phyloP scores from a whole-genome alignment of 1,284 basidiomycete species.

The Fomitopsis pinicola region DNA sequence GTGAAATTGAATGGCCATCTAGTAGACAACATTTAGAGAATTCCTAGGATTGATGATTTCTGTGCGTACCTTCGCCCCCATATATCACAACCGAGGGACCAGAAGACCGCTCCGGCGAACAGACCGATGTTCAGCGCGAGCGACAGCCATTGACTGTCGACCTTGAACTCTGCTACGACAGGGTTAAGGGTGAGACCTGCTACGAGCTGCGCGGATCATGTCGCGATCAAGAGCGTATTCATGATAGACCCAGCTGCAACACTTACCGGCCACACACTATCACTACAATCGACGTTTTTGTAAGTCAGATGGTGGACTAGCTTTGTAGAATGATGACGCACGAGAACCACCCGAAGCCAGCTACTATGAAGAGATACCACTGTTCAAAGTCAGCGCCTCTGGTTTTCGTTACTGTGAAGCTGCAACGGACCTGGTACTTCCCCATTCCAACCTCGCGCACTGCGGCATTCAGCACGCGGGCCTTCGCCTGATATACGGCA shows the following conservation, averaged over 20 bases:
- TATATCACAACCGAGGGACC: constrained; percentile 58
- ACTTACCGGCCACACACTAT: constrained; percentile 46
- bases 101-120: constrained; percentile 61
- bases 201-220: constrained; percentile 34
- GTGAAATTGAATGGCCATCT: constrained; percentile 64
- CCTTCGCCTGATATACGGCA: constrained; percentile 53
- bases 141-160: constrained; percentile 51
- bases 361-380: constrained; percentile 56
- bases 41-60: constrained; percentile 13
- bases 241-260: neutral
- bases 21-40: constrained; percentile 6
- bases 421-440: constrained; percentile 52
- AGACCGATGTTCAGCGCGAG: constrained; percentile 60
- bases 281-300: constrained; percentile 21
- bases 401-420: neutral
- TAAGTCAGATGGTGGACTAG: neutral
- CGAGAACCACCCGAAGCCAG: constrained; percentile 72
- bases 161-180: constrained; percentile 53
- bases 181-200: constrained; percentile 54
- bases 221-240: neutral
- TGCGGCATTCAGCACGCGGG: constrained; percentile 49
- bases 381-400: constrained; percentile 16
- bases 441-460: constrained; percentile 67
- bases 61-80: constrained; percentile 49
- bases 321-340: constrained; percentile 27